Evolutionary conservation across 2,329 filamentous ascomycete genomes (phyloP).

Genomic region (Chrysoporthe puriensis): DNA sequence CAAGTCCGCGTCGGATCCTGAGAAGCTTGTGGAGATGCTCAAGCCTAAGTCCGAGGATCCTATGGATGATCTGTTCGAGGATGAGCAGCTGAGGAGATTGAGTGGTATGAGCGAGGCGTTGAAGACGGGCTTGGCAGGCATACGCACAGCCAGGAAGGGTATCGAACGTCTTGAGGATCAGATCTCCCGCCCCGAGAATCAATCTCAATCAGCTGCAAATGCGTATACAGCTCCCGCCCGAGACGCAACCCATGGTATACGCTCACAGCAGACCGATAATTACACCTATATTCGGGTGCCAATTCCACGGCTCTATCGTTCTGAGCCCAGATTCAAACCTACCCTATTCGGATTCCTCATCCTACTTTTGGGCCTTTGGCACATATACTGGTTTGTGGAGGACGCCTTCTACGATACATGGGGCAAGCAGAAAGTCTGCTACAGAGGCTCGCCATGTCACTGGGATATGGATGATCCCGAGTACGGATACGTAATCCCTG

Average conservation of each 20-base stretch:
- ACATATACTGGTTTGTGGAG: conserved; percentile 47
- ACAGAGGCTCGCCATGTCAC: conserved; percentile 47
- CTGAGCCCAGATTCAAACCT: conserved; percentile 48
- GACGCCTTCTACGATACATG: conserved; percentile 52
- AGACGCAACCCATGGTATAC: conserved; percentile 15
- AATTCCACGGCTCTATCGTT: conserved; percentile 52
- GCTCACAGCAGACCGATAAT: conserved; percentile 18
- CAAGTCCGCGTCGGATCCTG: conserved; percentile 35
- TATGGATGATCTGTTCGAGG: conserved; percentile 35
- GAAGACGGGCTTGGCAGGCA: conserved; percentile 54
- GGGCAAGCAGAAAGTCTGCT: conserved; percentile 58
- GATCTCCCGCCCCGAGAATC: conserved; percentile 46
- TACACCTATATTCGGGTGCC: conserved; percentile 47
- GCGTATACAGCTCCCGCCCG: neutral
- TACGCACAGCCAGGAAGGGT: conserved; percentile 59
- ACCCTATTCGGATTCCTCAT: conserved; percentile 53
- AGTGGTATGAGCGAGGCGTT: conserved; percentile 57
- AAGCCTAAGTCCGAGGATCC: conserved; percentile 27
- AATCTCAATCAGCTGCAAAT: neutral
- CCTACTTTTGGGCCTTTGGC: conserved; percentile 56
- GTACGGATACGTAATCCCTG: conserved; percentile 63
- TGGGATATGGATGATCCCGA: conserved; percentile 53
- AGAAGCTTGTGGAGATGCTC: conserved; percentile 36
- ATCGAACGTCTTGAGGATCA: conserved; percentile 61
- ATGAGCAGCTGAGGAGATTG: conserved; percentile 48